Conservation (phyloP, 495 filamentous ascomycete species). For the Massariosphaeria phaeospora region DNA sequence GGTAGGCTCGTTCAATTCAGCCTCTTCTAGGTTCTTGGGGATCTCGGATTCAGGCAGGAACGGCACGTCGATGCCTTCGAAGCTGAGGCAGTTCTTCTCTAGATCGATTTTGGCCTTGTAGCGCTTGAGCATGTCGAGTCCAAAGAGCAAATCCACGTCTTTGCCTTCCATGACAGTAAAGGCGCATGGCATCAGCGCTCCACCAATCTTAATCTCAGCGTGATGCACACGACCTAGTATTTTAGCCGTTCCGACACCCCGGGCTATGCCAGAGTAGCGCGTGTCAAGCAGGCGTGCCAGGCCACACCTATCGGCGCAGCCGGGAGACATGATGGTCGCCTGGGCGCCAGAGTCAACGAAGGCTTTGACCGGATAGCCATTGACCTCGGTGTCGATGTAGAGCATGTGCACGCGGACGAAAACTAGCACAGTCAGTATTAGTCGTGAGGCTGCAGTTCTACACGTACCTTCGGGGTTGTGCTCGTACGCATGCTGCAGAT, state of each 20-base stretch:
- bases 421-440: constrained; percentile 50
- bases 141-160: constrained; percentile 88
- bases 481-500: constrained; percentile 91
- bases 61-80: constrained; percentile 75
- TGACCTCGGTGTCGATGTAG: constrained; percentile 94
- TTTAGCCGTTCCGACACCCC: constrained; percentile 86
- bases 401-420: constrained; percentile 93
- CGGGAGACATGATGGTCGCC: constrained; percentile 96
- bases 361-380: constrained; percentile 84
- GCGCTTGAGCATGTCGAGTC: constrained; percentile 91
- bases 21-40: constrained; percentile 70
- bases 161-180: constrained; percentile 99
- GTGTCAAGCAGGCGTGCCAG: constrained; percentile 97
- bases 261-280: constrained; percentile 83
- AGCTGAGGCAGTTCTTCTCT: constrained; percentile 67
- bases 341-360: constrained; percentile 98
- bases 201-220: constrained; percentile 88
- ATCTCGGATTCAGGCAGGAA: constrained; percentile 94
- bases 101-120: constrained; percentile 93
- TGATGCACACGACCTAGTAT: constrained; percentile 94
- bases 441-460: neutral
- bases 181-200: constrained; percentile 79
- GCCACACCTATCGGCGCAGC: constrained; percentile 81
- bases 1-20: constrained; percentile 72
- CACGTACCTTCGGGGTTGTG: constrained; percentile 84